A percentile compares a stretch with the other conserved stretches of the same genome.
Evolutionary conservation across 208 protist species (phyloP).

Genomic region (Trichomonas tenax): DNA sequence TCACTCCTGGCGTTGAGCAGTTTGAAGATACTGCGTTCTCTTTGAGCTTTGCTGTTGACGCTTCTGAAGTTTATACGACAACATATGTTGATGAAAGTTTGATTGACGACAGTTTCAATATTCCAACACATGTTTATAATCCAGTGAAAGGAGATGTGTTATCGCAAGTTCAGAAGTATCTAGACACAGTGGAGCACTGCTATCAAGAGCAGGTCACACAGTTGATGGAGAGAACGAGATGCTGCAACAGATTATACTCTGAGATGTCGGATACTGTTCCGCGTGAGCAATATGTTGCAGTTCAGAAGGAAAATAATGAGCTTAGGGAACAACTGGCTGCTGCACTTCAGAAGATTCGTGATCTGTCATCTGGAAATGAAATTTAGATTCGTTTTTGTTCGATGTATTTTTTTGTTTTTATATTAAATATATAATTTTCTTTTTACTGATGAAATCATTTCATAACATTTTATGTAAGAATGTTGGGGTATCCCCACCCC

Average conservation of each 20-base stretch:
- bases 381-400: neutral
- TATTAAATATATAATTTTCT: too few species aligned
- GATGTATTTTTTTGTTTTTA: too few species aligned
- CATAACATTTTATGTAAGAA: too few species aligned
- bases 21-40: neutral
- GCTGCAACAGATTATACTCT: neutral
- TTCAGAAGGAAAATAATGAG: neutral
- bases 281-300: neutral
- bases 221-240: neutral
- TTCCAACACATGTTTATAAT: neutral
- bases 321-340: neutral
- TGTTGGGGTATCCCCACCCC: too few species aligned
- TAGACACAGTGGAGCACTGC: neutral
- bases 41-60: neutral
- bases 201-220: neutral
- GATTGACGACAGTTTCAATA: neutral
- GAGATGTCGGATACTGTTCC: neutral
- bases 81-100: neutral
- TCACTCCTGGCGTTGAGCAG: neutral
- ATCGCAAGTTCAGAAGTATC: neutral
- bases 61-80: neutral
- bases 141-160: neutral
- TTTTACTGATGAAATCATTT: too few species aligned
- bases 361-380: neutral
- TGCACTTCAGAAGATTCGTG: neutral